phyloP scores from a whole-genome alignment of 495 filamentous ascomycete genomes.

The Endocarpon pusillum region DNA sequence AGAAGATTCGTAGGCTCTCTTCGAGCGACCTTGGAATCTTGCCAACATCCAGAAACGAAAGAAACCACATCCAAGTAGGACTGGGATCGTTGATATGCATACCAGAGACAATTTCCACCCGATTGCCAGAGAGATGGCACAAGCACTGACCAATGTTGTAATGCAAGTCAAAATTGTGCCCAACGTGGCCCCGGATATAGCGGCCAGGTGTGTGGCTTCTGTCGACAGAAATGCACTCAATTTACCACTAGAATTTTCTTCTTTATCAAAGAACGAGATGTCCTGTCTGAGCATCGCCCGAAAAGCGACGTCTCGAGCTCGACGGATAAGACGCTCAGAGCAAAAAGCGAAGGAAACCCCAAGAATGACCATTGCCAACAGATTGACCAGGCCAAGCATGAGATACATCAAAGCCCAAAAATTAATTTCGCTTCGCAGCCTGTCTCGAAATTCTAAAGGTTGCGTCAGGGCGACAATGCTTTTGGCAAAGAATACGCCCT shows the following conservation, averaged over 20 bases:
- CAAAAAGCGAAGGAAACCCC: constrained; percentile 13
- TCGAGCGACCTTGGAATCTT: constrained; percentile 30
- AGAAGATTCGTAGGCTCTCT: constrained; percentile 27
- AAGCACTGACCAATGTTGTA: constrained; percentile 13
- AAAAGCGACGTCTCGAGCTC: constrained; percentile 10
- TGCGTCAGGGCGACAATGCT: constrained; percentile 41
- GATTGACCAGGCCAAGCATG: constrained; percentile 8
- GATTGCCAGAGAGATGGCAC: constrained; percentile 31
- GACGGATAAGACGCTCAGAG: constrained; percentile 8
- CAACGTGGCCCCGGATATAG: constrained; percentile 19
- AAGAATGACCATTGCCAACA: constrained; percentile 6
- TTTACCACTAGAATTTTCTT: constrained; percentile 8
- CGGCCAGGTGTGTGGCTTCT: constrained; percentile 38
- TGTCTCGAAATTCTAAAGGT: constrained; percentile 9
- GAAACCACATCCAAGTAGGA: constrained; percentile 34
- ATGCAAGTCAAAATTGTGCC: constrained; percentile 15
- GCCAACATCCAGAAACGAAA: constrained; percentile 27
- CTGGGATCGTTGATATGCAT: constrained; percentile 31
- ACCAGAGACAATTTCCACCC: constrained; percentile 46
- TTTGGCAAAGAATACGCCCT: constrained; percentile 69
- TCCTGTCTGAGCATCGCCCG: constrained; percentile 6
- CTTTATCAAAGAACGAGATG: constrained; percentile 10
- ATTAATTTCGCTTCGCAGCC: constrained; percentile 5
- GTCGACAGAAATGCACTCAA: constrained; percentile 14
- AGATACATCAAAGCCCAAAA: constrained; percentile 15